Conservation (phyloP, 2,329 filamentous ascomycete genomes). For the Colletotrichum simmondsii region DNA sequence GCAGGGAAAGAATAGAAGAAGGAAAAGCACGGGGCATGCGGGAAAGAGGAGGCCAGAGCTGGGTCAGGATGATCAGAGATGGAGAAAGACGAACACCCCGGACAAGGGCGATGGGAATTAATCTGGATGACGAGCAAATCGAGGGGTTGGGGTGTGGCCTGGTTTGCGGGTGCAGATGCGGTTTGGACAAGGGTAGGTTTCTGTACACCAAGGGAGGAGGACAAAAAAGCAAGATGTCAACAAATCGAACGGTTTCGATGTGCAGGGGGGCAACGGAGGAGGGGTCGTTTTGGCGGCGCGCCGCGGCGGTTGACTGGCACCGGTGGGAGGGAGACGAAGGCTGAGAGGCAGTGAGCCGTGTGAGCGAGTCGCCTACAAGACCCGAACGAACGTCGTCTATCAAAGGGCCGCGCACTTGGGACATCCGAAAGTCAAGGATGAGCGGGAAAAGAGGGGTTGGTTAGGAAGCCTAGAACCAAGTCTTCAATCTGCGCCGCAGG, state of each 20-base stretch:
- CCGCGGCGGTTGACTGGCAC: neutral
- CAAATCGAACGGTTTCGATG: constrained; percentile 28
- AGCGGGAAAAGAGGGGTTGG: neutral
- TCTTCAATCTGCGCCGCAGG: constrained; percentile 12
- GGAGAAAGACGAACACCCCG: constrained; percentile 15
- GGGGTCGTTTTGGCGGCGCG: neutral
- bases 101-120: constrained; percentile 11
- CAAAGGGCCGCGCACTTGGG: constrained; percentile 3
- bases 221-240: constrained; percentile 18
- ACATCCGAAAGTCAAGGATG: neutral
- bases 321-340: neutral
- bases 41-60: constrained; percentile 26
- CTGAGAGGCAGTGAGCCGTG: neutral
- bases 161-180: neutral
- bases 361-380: neutral
- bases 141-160: constrained; percentile 26
- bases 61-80: constrained; percentile 15
- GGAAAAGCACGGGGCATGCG: constrained; percentile 31
- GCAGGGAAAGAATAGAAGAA: constrained; percentile 1
- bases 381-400: neutral
- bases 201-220: neutral
- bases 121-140: constrained; percentile 27
- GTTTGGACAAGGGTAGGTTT: neutral
- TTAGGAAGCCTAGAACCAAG: constrained; percentile 7
- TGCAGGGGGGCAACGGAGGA: constrained; percentile 15